Base-by-base conservation (phyloP, 2,329 filamentous ascomycete genomes). In the Hymenoscyphus fructigenus region DNA sequence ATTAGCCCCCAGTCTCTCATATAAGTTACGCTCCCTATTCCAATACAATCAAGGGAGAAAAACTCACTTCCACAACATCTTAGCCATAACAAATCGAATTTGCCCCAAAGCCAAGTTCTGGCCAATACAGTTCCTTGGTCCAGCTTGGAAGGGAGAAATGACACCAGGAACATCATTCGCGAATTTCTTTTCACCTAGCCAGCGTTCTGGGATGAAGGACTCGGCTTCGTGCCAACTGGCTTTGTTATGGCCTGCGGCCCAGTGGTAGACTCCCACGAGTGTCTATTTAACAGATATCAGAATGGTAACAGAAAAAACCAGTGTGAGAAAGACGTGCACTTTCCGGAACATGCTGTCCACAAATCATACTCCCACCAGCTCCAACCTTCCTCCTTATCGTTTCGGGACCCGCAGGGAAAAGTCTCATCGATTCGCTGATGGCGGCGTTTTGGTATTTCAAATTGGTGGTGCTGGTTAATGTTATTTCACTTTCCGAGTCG, bases 21-120 rank as follows among this genome's bases (percentile, higher is more conserved):
- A n/a, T n/a, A n/a, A n/a, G n/a, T n/a, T n/a, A n/a, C 9, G 29
- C 5, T 32, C 9, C 9, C 9, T 10, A 15, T 15, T 12, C 10
- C 10, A 36, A 36, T 14, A 2, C 1, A 14, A 14, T 15, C 10
- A 36, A 36, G 34, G 14, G 14, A 3, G 29, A 3, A 32, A 32
- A 36, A 36, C 34, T 36, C 10, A 36, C 34, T 62, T 74, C 70
- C 68, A 75, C 2, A 75, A 38, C 5, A 72, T 63, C 50, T 71
- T 73, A 20, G 74, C 72, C 9, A 75, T 36, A 12, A 71, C 67
- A 59, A 72, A 61, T 41, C 70, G 69, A 69, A 76, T 71, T 15
- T 73, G 70, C 20, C 74, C 66, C 67, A 69, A 72, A 10, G 72
- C 74, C 36, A 75, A 60, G 36, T 72, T 75, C 67, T 76, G 72